Conservation (phyloP, 2,329 filamentous ascomycete genomes). For the Ophiostoma pallidulum region DNA sequence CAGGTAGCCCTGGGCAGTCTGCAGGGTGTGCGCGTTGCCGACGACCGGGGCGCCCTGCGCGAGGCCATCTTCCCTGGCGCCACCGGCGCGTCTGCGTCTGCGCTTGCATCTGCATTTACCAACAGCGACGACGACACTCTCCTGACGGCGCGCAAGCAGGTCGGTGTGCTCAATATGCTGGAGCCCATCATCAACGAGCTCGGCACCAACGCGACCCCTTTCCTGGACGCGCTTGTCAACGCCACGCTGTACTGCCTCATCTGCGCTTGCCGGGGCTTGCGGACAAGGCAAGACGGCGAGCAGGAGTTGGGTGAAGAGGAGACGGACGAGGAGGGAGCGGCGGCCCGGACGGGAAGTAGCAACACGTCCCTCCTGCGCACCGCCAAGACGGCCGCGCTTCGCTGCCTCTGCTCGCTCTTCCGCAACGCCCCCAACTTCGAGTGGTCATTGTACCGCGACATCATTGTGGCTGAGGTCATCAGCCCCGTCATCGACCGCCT, state of each 20-base stretch:
- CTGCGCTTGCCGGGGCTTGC: constrained; percentile 52
- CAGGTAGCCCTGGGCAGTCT: constrained; percentile 70
- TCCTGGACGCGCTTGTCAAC: constrained; percentile 60
- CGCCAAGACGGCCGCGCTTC: constrained; percentile 63
- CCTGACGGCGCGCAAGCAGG: constrained; percentile 65
- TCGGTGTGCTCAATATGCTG: constrained; percentile 87
- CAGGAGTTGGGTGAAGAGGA: constrained; percentile 31
- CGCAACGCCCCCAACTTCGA: constrained; percentile 57
- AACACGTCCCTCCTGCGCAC: constrained; percentile 52
- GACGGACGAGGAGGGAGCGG: background rate
- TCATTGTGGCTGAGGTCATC: constrained; percentile 66
- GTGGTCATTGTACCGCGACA: constrained; percentile 61
- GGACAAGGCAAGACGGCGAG: constrained; percentile 24
- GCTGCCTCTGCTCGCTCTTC: constrained; percentile 73
- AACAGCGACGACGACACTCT: constrained; percentile 22
- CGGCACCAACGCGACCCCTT: constrained; percentile 61
- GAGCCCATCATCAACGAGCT: constrained; percentile 79
- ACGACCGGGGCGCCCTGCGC: constrained; percentile 31
- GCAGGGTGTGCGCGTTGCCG: constrained; percentile 48
- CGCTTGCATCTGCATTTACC: too few species aligned
- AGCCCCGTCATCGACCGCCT: constrained; percentile 69
- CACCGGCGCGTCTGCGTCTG: background rate
- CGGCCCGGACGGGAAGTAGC: background rate
- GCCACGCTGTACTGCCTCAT: constrained; percentile 75
- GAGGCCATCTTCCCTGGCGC: constrained; percentile 40